Evolutionary conservation across 768 basidiomycete species (phyloP).

Genomic region (Lactarius evosmus): DNA sequence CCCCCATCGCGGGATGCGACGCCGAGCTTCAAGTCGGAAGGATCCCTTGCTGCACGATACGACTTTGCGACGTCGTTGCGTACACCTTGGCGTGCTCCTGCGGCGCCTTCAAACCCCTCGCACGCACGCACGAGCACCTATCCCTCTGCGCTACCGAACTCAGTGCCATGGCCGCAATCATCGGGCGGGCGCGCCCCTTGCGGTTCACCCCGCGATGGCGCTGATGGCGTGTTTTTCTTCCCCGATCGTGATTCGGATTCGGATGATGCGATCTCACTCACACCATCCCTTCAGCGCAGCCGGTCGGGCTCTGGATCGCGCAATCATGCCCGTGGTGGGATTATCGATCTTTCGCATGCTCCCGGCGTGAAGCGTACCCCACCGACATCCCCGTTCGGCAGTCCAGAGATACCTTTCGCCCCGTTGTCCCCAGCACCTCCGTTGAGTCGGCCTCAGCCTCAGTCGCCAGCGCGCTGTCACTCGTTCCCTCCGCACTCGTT

Average conservation of each 20-base stretch:
- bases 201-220: slow-evolving; percentile 13
- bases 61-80: slow-evolving; percentile 54
- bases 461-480: slow-evolving; percentile 16
- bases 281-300: slow-evolving; percentile 19
- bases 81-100: slow-evolving; percentile 43
- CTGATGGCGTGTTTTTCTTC: slow-evolving; percentile 3
- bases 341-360: slow-evolving; percentile 8
- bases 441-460: slow-evolving; percentile 13
- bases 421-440: neutral
- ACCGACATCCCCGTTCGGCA: slow-evolving; percentile 21
- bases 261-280: slow-evolving; percentile 19
- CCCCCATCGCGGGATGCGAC: slow-evolving; percentile 20
- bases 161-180: slow-evolving; percentile 41
- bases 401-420: slow-evolving; percentile 5
- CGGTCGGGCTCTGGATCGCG: slow-evolving; percentile 13
- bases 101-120: slow-evolving; percentile 26
- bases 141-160: slow-evolving; percentile 40
- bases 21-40: slow-evolving; percentile 34
- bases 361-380: slow-evolving; percentile 22
- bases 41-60: slow-evolving; percentile 52
- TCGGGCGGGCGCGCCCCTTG: neutral
- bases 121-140: slow-evolving; percentile 48
- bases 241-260: slow-evolving; percentile 24
- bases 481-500: slow-evolving; percentile 26
- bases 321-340: slow-evolving; percentile 23